phyloP scores from a whole-genome alignment of 78 protist species.

The Pelomyxa schiedti region DNA sequence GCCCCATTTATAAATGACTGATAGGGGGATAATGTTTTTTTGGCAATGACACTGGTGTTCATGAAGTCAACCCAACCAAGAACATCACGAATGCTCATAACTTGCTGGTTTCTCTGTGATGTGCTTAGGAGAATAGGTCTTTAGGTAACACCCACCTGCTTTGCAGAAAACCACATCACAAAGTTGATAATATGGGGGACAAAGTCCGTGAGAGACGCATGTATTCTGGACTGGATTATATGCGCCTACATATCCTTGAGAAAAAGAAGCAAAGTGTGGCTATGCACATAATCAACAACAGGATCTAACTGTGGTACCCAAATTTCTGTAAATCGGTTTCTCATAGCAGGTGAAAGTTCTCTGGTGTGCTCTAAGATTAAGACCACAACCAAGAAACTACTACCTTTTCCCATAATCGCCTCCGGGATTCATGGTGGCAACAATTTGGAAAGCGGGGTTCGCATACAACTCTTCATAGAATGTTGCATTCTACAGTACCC shows the following conservation, averaged over 20 bases:
- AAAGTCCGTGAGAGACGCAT: no score
- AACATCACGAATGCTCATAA: constrained; percentile 69
- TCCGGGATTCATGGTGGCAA: constrained; percentile 99
- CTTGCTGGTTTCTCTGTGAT: constrained; percentile 33
- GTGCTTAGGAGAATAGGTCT: not conserved
- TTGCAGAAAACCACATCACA: constrained; percentile 28
- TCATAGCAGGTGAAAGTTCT: constrained; percentile 98
- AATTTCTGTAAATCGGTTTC: constrained; percentile 85
- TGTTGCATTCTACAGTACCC: no score
- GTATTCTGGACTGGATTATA: no score
- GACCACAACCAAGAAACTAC: no score
- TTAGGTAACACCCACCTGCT: no score
- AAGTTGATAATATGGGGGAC: constrained; percentile 56
- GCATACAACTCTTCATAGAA: constrained; percentile 50
- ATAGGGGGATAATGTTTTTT: not conserved
- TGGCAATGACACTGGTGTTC: constrained; percentile 26
- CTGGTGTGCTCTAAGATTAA: no score
- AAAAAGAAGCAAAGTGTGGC: no score
- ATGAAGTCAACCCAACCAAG: constrained; percentile 78
- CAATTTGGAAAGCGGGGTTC: constrained; percentile 60
- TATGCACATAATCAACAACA: no score
- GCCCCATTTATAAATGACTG: constrained; percentile 77
- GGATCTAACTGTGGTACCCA: constrained; percentile 82
- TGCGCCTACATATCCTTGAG: no score
- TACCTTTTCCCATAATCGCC: constrained; percentile 99